phyloP scores from a whole-genome alignment of 2,329 filamentous ascomycete genomes.

The Tolypocladium tropicale region DNA sequence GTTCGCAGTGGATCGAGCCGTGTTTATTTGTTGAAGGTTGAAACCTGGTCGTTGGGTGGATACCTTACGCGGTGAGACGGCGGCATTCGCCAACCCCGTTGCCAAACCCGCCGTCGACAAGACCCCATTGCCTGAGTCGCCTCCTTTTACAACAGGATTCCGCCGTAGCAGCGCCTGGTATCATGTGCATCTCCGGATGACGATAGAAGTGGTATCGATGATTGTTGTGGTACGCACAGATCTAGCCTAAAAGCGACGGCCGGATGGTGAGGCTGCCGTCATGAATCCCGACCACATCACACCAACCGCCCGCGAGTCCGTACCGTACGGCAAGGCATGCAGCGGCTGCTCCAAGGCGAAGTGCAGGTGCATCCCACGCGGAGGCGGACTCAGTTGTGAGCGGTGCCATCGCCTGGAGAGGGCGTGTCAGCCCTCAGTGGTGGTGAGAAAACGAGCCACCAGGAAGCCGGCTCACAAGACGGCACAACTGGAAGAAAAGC shows the following conservation, averaged over 20 bases:
- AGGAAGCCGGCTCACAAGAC: slow-evolving; percentile 10
- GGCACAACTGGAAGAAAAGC: slow-evolving; percentile 15
- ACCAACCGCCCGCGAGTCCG: slow-evolving; percentile 9
- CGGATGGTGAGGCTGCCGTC: background rate
- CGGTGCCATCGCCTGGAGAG: slow-evolving; percentile 29
- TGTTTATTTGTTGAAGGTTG: background rate
- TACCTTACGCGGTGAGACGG: background rate
- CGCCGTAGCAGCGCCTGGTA: background rate
- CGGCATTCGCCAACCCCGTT: background rate
- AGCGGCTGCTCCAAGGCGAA: slow-evolving; percentile 30
- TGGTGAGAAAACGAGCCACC: slow-evolving; percentile 16
- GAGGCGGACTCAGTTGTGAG: slow-evolving; percentile 18
- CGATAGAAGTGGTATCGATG: background rate
- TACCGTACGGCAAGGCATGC: slow-evolving; percentile 29
- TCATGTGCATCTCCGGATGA: background rate
- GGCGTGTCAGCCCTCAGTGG: slow-evolving; percentile 25
- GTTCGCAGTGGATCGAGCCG: too few species aligned
- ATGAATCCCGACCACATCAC: background rate
- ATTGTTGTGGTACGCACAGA: background rate
- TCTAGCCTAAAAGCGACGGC: background rate
- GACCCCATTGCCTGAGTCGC: background rate
- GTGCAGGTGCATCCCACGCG: slow-evolving; percentile 28
- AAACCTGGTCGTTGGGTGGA: background rate
- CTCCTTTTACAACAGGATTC: background rate
- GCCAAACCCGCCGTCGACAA: background rate